phyloP scores from a whole-genome alignment of 148 eudicot species.

The Arctostaphylos glauca region DNA sequence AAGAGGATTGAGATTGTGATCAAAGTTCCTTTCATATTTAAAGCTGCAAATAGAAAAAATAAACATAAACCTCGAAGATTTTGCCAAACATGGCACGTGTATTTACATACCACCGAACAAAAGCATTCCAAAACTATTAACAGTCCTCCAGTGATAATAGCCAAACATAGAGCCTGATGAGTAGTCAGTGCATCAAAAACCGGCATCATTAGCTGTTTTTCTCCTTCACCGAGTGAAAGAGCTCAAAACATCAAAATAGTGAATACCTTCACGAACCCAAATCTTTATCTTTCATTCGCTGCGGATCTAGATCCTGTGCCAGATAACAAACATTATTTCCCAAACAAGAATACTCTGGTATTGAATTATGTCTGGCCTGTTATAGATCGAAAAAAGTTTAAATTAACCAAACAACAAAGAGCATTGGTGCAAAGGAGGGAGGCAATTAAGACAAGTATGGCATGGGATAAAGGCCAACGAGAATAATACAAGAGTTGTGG shows the following conservation, averaged over 20 bases:
- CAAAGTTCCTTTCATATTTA: background rate
- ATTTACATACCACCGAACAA: background rate
- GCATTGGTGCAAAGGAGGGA: background rate
- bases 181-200: background rate
- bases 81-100: background rate
- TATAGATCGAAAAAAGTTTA: background rate
- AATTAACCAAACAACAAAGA: background rate
- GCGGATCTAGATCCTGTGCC: conserved; percentile 14
- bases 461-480: background rate
- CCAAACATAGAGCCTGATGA: background rate
- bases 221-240: too few relatives aligned
- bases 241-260: background rate
- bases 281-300: background rate
- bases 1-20: background rate
- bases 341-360: background rate
- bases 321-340: background rate
- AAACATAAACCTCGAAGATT: background rate
- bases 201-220: background rate
- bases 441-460: background rate
- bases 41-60: background rate
- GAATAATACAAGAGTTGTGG: background rate
- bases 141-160: background rate
- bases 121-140: background rate
- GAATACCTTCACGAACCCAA: conserved; percentile 4
- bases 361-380: background rate